phyloP scores from a whole-genome alignment of 139 green algal species.

The Chlamydomonas sp. region DNA sequence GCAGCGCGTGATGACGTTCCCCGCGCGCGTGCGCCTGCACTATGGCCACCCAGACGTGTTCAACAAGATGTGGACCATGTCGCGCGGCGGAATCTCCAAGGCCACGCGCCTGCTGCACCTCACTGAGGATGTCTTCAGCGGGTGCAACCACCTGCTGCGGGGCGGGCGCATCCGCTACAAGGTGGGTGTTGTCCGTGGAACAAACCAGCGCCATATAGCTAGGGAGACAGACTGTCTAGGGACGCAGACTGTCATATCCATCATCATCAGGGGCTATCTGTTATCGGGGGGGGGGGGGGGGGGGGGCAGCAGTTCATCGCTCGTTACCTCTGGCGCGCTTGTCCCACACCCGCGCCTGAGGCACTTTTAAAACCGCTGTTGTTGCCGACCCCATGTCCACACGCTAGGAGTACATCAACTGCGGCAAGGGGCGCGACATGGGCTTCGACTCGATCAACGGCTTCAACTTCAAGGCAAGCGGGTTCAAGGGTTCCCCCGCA shows the following conservation, averaged over 20 bases:
- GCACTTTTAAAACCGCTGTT: too few species aligned
- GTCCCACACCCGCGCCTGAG: too few species aligned
- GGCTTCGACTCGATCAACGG: conserved; percentile 86
- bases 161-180: conserved; percentile 63
- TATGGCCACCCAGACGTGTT: conserved; percentile 73
- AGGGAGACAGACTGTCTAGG: too few species aligned
- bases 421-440: conserved; percentile 81
- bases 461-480: conserved; percentile 91
- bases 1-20: conserved; percentile 45
- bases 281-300: too few species aligned
- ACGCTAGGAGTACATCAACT: conserved; percentile 48
- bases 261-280: too few species aligned
- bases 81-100: conserved; percentile 33
- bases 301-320: too few species aligned
- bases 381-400: too few species aligned
- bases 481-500: conserved; percentile 24
- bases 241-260: too few species aligned
- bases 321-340: too few species aligned
- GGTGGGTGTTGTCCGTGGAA: too few species aligned
- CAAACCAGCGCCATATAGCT: too few species aligned
- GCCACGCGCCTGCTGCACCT: conserved; percentile 52
- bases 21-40: conserved; percentile 30
- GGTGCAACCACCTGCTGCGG: conserved; percentile 74
- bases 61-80: conserved; percentile 54
- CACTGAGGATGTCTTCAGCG: conserved; percentile 65